A percentile compares a stretch with the other conserved stretches of the same genome.
Conservation (phyloP, 768 basidiomycete genomes). For the Tylopilus sp. region DNA sequence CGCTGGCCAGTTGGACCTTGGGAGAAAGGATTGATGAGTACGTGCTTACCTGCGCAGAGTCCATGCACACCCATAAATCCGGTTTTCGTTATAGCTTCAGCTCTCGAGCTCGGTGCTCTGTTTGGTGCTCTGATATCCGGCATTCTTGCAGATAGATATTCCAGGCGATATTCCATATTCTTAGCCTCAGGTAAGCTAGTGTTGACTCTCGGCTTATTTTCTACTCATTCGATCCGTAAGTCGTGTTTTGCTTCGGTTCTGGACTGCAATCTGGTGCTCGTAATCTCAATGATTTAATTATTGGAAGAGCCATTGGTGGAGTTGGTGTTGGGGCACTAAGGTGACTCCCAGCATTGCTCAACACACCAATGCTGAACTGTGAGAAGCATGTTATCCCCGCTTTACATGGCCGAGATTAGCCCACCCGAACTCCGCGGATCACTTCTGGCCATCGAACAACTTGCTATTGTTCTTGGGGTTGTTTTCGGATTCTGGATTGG, state of each 20-base stretch:
- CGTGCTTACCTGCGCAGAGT: slow-evolving; percentile 19
- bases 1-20: slow-evolving; percentile 70
- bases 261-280: slow-evolving; percentile 62
- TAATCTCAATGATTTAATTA: slow-evolving; percentile 51
- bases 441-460: slow-evolving; percentile 74
- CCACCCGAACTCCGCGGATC: slow-evolving; percentile 78
- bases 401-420: slow-evolving; percentile 85
- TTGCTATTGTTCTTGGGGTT: slow-evolving; percentile 77
- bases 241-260: slow-evolving; percentile 71
- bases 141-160: slow-evolving; percentile 62
- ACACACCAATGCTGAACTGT: slow-evolving; percentile 1
- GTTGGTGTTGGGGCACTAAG: slow-evolving; percentile 76
- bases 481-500: slow-evolving; percentile 84
- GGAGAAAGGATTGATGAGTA: slow-evolving; percentile 78
- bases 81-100: slow-evolving; percentile 52
- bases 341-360: slow-evolving; percentile 32
- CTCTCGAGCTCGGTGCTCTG: slow-evolving; percentile 75
- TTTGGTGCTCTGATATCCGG: slow-evolving; percentile 69
- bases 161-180: slow-evolving; percentile 65
- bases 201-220: background rate
- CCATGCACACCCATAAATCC: background rate
- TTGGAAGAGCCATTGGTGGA: slow-evolving; percentile 75
- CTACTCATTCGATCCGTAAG: slow-evolving; percentile 32
- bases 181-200: slow-evolving; percentile 56
- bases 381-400: slow-evolving; percentile 67